Evolutionary conservation across 2,329 filamentous ascomycete species (phyloP), one percentile per base, ranked within the genome.

Genomic region (Diplocarpon rosae): DNA sequence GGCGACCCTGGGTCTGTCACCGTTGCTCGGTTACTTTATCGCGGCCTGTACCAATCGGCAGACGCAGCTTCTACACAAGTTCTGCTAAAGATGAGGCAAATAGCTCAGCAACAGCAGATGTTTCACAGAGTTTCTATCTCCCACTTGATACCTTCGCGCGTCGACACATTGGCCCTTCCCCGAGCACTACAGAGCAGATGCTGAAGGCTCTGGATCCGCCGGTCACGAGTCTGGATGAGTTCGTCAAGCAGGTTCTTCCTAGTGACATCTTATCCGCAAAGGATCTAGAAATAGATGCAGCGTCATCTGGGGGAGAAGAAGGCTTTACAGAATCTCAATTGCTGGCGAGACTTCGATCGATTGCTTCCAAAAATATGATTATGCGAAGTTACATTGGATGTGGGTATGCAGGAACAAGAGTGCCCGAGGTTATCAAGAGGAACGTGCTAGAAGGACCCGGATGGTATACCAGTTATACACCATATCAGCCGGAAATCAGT

Each of bases 381-480:
- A 71, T 73, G 42, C 70, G 73, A 52, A 80, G 78, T 59, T 84
- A 90, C 60, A 89, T 95, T 53, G 90, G 90, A 4, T 78, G 76
- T 46, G 90, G 90, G 46, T 96, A 95, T 71, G 87, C 90, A 53
- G 82, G 79, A 30, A 90, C 87, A n/a, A 75, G 83, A 54, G 83
- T 85, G 1, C 90, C 90, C 4, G 77, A 86, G 45, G 89, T 95
- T 46, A 94, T 96, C 63, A 86, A 92, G 71, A 76, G 89, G 55
- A 95, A 95, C 62, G 75, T 96, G 4, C 69, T 96, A 47, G 88
- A 96, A 71, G 90, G 84, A 63, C 90, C 90, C 5, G 88, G 82
- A 9, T 96, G 90, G 90, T 96, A 96, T 65, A 96, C 90, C 33
- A 95, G 88, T 67, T 95, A 96, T 65, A 95, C 90, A 0, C 90